Conservation (phyloP, 371 early-diverging fungal genomes). For the Conidiobolus incongruus region DNA sequence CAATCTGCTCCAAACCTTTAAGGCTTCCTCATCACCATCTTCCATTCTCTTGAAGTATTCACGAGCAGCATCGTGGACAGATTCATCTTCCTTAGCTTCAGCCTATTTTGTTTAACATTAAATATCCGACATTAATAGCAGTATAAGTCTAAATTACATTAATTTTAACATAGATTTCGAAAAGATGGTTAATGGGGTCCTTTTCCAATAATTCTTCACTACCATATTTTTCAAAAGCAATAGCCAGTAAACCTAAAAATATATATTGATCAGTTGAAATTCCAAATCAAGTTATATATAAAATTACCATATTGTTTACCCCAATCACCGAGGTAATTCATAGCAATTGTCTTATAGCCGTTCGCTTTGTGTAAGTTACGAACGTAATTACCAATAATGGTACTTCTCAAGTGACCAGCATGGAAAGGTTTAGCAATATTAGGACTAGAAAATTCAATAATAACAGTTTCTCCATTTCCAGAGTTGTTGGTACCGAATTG, state of each 20-base stretch:
- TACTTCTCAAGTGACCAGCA: slow-evolving; percentile 96
- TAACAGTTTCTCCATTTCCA: slow-evolving; percentile 37
- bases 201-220: slow-evolving; percentile 46
- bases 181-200: slow-evolving; percentile 90
- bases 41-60: slow-evolving; percentile 96
- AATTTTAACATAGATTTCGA: slow-evolving; percentile 87
- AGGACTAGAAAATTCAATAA: slow-evolving; percentile 94
- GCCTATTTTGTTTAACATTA: slow-evolving; percentile 10
- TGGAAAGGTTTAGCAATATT: slow-evolving; percentile 99
- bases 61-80: slow-evolving; percentile 75
- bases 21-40: slow-evolving; percentile 74
- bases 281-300: not conserved
- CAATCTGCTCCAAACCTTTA: slow-evolving; percentile 82
- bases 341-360: slow-evolving; percentile 69
- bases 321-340: slow-evolving; percentile 99
- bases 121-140: not conserved
- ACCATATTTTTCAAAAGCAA: slow-evolving; percentile 81
- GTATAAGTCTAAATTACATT: slow-evolving; percentile 28
- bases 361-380: slow-evolving; percentile 58
- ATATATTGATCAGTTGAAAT: not conserved
- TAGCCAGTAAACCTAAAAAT: slow-evolving; percentile 53
- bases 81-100: slow-evolving; percentile 38
- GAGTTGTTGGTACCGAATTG: slow-evolving; percentile 37
- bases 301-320: slow-evolving; percentile 93
- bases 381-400: slow-evolving; percentile 95